Evolutionary conservation across 768 basidiomycete genomes (phyloP).

Genomic region (Termitomyces sp.): DNA sequence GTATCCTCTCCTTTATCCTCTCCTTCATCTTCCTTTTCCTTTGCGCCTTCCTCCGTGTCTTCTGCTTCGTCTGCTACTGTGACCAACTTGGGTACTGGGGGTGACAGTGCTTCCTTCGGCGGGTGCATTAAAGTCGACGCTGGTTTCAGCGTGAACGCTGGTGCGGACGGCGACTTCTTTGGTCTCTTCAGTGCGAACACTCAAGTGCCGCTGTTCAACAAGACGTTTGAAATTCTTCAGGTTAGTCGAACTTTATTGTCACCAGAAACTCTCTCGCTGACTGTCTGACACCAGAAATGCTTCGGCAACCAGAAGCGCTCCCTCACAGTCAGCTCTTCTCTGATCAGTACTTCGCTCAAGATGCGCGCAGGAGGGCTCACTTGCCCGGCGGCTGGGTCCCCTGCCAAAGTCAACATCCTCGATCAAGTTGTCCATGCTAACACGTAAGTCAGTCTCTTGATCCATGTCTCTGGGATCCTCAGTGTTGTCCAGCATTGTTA

Average conservation of each 20-base stretch:
- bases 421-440: slow-evolving; percentile 10
- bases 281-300: slow-evolving; percentile 13
- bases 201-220: slow-evolving; percentile 22
- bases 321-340: not conserved
- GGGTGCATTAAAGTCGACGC: slow-evolving; percentile 29
- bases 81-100: not conserved
- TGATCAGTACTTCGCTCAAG: not conserved
- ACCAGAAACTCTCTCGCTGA: not conserved
- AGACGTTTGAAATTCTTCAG: slow-evolving; percentile 27
- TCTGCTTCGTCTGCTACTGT: not conserved
- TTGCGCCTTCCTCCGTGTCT: not conserved
- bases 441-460: slow-evolving; percentile 2
- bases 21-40: not conserved
- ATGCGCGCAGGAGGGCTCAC: slow-evolving; percentile 9
- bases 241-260: slow-evolving; percentile 9
- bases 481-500: not conserved
- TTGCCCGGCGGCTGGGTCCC: slow-evolving; percentile 2
- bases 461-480: not conserved
- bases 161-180: slow-evolving; percentile 25
- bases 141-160: slow-evolving; percentile 24
- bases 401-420: not conserved
- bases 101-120: slow-evolving; percentile 17
- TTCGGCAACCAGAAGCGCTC: slow-evolving; percentile 15
- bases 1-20: too few species aligned
- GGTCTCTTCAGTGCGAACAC: slow-evolving; percentile 21